These are phyloP conservation scores for Suillus weaverae DNA, from an alignment of 768 basidiomycete genomes.

Conservation along the genomic window DNA sequence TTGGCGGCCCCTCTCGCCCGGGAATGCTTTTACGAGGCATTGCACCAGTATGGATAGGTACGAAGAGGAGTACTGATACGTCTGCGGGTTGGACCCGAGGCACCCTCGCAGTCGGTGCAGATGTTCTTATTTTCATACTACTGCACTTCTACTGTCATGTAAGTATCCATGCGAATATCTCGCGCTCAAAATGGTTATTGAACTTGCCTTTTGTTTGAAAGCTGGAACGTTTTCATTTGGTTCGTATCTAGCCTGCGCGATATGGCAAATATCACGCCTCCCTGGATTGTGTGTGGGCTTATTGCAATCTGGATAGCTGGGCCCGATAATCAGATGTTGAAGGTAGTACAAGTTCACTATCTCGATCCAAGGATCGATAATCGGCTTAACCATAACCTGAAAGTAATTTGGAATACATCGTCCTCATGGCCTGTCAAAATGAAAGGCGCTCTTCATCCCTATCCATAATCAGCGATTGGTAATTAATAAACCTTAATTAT, in stretches of 20 bases:
- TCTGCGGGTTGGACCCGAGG: not conserved
- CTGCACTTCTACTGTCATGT: not conserved
- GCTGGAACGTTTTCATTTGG: not conserved
- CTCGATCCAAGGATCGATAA: not conserved
- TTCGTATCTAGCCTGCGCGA: not conserved
- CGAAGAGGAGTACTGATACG: slow-evolving; percentile 29
- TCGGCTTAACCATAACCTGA: not conserved
- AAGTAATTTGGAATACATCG: not conserved
- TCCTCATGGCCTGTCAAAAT: slow-evolving; percentile 11
- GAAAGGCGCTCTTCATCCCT: not conserved
- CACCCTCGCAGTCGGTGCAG: not conserved
- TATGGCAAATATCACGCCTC: not conserved
- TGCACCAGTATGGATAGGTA: slow-evolving; percentile 25
- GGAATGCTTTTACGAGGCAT: slow-evolving; percentile 19
- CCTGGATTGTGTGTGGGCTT: not conserved
- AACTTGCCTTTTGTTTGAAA: slow-evolving; percentile 1
- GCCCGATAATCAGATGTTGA: not conserved
- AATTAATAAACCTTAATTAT: not conserved
- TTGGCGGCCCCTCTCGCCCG: slow-evolving; percentile 46
- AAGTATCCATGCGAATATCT: not conserved
- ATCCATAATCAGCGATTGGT: not conserved
- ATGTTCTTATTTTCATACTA: not conserved
- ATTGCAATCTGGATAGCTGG: not conserved
- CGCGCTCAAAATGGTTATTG: not conserved
- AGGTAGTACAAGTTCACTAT: not conserved